Evolutionary conservation across 257 asterid genomes (phyloP).

Genomic region (Perilla frutescens): DNA sequence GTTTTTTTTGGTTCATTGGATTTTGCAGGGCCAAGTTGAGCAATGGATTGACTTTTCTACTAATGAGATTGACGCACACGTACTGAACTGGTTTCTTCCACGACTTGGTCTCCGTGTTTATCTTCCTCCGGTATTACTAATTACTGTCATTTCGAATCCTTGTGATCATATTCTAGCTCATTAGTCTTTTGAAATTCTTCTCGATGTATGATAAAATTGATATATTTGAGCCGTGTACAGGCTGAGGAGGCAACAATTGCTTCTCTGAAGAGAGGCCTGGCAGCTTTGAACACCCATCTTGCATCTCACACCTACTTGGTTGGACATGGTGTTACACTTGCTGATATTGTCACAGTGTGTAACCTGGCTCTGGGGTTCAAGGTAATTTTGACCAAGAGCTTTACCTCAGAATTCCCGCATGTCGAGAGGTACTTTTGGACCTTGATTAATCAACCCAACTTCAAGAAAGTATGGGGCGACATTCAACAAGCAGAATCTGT

Average conservation of each 20-base stretch:
- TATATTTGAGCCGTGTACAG: conserved; percentile 37
- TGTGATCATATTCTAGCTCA: neutral
- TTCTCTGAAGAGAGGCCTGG: conserved; percentile 69
- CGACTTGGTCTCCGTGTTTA: conserved; percentile 46
- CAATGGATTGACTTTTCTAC: conserved; percentile 68
- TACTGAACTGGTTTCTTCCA: conserved; percentile 45
- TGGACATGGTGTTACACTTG: conserved; percentile 80
- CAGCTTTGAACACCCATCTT: conserved; percentile 78
- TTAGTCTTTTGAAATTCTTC: neutral
- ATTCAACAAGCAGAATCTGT: conserved; percentile 62
- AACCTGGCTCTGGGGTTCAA: conserved; percentile 57
- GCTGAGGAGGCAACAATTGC: conserved; percentile 78
- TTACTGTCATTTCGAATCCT: neutral
- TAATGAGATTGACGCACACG: conserved; percentile 46
- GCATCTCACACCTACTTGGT: conserved; percentile 84
- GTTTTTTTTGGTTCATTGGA: neutral
- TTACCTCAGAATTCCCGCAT: conserved; percentile 89
- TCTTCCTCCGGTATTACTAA: conserved; percentile 49
- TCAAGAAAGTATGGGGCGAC: conserved; percentile 74
- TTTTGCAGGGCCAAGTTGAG: conserved; percentile 55
- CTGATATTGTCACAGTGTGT: conserved; percentile 76
- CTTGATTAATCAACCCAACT: conserved; percentile 79
- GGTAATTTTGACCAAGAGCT: conserved; percentile 64
- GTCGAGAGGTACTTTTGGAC: conserved; percentile 96
- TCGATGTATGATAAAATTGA: too few species aligned